Conservation (phyloP, 768 basidiomycete genomes). For the Mycena chlorophos region DNA sequence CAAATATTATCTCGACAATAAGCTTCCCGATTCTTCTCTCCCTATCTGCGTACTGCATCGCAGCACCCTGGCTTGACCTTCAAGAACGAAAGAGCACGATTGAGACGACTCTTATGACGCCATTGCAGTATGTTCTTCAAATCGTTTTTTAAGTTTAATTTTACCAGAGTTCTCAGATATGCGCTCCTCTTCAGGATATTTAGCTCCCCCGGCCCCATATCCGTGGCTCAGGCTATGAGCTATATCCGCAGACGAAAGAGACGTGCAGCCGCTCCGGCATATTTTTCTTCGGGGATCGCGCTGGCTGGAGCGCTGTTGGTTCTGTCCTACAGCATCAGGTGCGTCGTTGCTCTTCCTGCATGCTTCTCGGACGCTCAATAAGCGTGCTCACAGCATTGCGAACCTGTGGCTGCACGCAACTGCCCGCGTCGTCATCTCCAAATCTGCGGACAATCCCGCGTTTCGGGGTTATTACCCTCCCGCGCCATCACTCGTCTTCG, state of each 20-base stretch:
- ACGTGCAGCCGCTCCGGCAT: conserved; percentile 11
- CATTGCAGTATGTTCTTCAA: conserved; percentile 15
- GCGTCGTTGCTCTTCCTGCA: not conserved
- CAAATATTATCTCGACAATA: conserved; percentile 13
- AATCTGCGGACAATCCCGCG: not conserved
- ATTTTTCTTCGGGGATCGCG: conserved; percentile 12
- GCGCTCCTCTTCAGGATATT: conserved; percentile 19
- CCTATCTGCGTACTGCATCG: conserved; percentile 17
- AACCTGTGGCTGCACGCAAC: conserved; percentile 20
- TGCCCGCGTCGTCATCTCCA: conserved; percentile 6
- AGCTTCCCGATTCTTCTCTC: conserved; percentile 15
- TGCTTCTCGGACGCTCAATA: not conserved
- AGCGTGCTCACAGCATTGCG: conserved; percentile 2
- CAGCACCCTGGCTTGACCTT: conserved; percentile 14
- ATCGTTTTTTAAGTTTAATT: no score
- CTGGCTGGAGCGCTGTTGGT: conserved; percentile 7
- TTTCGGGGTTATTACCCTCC: conserved; percentile 16
- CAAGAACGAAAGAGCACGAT: conserved; percentile 15
- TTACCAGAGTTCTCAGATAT: conserved; percentile 6
- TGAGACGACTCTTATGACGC: conserved; percentile 10
- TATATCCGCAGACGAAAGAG: conserved; percentile 6
- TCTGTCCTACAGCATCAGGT: conserved; percentile 15
- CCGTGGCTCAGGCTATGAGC: conserved; percentile 2
- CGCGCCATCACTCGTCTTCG: conserved; percentile 12
- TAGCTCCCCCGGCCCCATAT: conserved; percentile 6